Evolutionary conservation across 176 grass and related monocot genomes (phyloP).

Genomic region (Chloris gayana): DNA sequence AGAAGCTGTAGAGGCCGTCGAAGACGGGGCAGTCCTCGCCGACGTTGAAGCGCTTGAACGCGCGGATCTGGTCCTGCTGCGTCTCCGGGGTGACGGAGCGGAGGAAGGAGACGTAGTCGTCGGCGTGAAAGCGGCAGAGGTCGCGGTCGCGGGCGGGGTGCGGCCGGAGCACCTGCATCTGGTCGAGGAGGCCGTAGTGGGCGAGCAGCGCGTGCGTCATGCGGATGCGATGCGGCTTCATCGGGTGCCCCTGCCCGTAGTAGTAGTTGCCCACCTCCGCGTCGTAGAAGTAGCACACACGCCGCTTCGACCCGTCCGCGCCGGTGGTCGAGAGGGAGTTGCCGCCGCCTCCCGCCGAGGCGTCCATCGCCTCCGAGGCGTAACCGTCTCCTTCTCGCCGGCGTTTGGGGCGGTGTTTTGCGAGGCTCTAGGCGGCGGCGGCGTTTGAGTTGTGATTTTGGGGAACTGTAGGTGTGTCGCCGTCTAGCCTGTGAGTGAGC

Average conservation of each 20-base stretch:
- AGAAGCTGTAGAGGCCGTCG: conserved; percentile 76
- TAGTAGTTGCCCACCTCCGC: conserved; percentile 95
- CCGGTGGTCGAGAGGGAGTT: conserved; percentile 71
- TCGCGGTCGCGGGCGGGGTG: conserved; percentile 76
- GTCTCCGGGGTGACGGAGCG: conserved; percentile 75
- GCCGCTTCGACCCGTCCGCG: conserved; percentile 69
- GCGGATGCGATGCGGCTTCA: conserved; percentile 95
- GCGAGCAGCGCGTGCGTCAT: conserved; percentile 90
- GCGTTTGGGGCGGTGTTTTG: neutral
- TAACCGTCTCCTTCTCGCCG: neutral
- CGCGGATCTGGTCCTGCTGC: conserved; percentile 60
- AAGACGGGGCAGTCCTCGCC: conserved; percentile 94
- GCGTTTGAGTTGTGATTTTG: conserved; percentile 24
- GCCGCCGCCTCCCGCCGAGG: conserved; percentile 54
- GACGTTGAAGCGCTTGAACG: conserved; percentile 81
- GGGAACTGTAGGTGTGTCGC: neutral
- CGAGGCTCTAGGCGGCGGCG: conserved; percentile 29
- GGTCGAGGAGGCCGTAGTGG: conserved; percentile 81
- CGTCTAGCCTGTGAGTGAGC: neutral
- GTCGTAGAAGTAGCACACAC: conserved; percentile 99
- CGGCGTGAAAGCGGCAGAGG: conserved; percentile 94
- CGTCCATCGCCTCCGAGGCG: conserved; percentile 38
- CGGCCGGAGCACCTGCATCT: conserved; percentile 75
- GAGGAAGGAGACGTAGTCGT: conserved; percentile 95
- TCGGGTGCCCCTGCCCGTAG: conserved; percentile 89